phyloP scores from a whole-genome alignment of 768 basidiomycete species.

The Postia placenta region DNA sequence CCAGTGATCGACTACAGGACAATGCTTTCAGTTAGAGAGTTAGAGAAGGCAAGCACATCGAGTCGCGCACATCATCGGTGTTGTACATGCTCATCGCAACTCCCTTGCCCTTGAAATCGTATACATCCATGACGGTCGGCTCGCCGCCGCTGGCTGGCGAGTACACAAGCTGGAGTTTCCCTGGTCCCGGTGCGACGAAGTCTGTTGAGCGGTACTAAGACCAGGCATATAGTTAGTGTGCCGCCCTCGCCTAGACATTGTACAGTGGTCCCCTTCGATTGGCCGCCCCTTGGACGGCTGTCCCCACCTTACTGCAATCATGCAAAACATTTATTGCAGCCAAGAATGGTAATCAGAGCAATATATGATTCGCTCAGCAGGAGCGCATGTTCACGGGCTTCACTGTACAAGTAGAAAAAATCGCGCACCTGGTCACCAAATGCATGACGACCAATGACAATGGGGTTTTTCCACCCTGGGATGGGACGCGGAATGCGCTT shows the following conservation, averaged over 20 bases:
- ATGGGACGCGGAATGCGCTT: constrained; percentile 86
- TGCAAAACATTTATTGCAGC: no score
- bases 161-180: constrained; percentile 90
- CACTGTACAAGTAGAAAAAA: neutral
- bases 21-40: no score
- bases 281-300: no score
- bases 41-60: neutral
- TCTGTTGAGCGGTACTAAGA: constrained; percentile 87
- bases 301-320: no score
- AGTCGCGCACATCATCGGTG: constrained; percentile 71
- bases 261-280: no score
- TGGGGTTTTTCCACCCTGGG: constrained; percentile 96
- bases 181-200: constrained; percentile 84
- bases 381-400: no score
- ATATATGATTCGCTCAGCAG: no score
- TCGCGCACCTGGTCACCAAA: constrained; percentile 83
- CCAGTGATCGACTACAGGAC: constrained; percentile 77
- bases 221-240: no score
- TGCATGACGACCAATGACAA: constrained; percentile 94
- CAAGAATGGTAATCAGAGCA: no score
- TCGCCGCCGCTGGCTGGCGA: constrained; percentile 74
- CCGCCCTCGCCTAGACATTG: no score
- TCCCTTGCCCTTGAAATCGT: constrained; percentile 88
- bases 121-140: constrained; percentile 71
- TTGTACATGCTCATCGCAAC: constrained; percentile 99